These are phyloP conservation scores for Elsinoe australis DNA, from an alignment of 2,329 filamentous ascomycete genomes.

Conservation along the genomic window DNA sequence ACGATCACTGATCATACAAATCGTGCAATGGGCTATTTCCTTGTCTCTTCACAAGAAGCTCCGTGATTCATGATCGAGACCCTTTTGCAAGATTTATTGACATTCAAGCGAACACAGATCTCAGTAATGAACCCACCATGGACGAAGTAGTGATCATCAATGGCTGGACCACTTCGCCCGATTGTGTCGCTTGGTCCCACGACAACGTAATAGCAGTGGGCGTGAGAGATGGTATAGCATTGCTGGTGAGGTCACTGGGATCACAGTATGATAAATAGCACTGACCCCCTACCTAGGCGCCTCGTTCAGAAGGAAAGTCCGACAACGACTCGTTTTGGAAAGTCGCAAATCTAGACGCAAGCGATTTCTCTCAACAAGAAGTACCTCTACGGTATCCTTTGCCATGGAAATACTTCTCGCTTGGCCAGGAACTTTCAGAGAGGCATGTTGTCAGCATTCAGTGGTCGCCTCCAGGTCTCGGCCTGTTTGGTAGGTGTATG, in stretches of 20 bases:
- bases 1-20: too few relatives aligned
- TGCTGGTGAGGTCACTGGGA: conserved; percentile 45
- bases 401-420: conserved; percentile 42
- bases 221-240: conserved; percentile 47
- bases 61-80: too few relatives aligned
- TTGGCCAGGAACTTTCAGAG: conserved; percentile 52
- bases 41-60: too few relatives aligned
- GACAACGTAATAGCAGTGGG: conserved; percentile 53
- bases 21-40: too few relatives aligned
- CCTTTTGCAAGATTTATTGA: too few relatives aligned
- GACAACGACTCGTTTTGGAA: conserved; percentile 30
- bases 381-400: conserved; percentile 40
- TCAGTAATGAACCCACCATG: background rate
- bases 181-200: conserved; percentile 52
- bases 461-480: conserved; percentile 53
- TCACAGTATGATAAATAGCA: too few relatives aligned
- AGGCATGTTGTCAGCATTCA: conserved; percentile 43
- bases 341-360: conserved; percentile 39
- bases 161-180: conserved; percentile 43
- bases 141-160: background rate
- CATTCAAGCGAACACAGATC: too few relatives aligned
- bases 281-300: too few relatives aligned
- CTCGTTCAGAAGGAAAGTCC: conserved; percentile 25
- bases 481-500: conserved; percentile 46
- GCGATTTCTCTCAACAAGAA: conserved; percentile 47